Conservation (phyloP, 2,329 filamentous ascomycete species). For the Colletotrichum sp. region DNA sequence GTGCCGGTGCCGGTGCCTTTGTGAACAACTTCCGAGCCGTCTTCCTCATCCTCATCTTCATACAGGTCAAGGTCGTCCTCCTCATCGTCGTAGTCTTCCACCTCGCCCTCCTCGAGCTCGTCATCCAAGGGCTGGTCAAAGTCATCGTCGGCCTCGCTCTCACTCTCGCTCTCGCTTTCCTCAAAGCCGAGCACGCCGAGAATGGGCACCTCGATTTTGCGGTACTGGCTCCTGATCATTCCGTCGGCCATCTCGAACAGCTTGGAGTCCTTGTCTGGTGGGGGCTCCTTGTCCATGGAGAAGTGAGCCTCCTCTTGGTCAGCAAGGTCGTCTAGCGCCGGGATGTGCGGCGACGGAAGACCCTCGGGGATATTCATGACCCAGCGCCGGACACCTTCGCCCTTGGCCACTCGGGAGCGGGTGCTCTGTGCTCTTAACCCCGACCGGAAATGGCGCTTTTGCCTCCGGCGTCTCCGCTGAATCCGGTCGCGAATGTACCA, state of each 20-base stretch:
- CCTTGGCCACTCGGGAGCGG: slow-evolving; percentile 38
- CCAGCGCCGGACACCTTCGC: slow-evolving; percentile 48
- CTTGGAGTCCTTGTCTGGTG: slow-evolving; percentile 46
- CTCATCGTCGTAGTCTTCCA: slow-evolving; percentile 28
- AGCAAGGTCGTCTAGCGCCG: slow-evolving; percentile 26
- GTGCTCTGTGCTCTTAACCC: slow-evolving; percentile 39
- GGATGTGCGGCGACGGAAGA: slow-evolving; percentile 33
- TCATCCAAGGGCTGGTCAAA: slow-evolving; percentile 28
- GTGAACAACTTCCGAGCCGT: slow-evolving; percentile 14
- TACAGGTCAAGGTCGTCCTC: slow-evolving; percentile 23
- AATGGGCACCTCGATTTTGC: slow-evolving; percentile 49
- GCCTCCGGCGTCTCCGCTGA: slow-evolving; percentile 42
- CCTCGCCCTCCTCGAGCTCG: slow-evolving; percentile 30
- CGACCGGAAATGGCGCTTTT: slow-evolving; percentile 45
- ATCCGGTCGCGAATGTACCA: slow-evolving; percentile 56
- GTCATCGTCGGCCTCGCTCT: slow-evolving; percentile 27
- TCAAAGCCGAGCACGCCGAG: slow-evolving; percentile 50
- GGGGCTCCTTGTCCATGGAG: slow-evolving; percentile 42
- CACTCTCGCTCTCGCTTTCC: slow-evolving; percentile 45
- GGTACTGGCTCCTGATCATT: slow-evolving; percentile 52
- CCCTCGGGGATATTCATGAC: slow-evolving; percentile 43
- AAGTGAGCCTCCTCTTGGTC: slow-evolving; percentile 46
- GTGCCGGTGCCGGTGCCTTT: slow-evolving; percentile 19
- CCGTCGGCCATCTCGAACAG: slow-evolving; percentile 50
- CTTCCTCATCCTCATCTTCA: slow-evolving; percentile 21